These are phyloP conservation scores for Hemisphaericaspora subhashii DNA, from an alignment of 1,139 yeast species.

Conservation along the genomic window DNA sequence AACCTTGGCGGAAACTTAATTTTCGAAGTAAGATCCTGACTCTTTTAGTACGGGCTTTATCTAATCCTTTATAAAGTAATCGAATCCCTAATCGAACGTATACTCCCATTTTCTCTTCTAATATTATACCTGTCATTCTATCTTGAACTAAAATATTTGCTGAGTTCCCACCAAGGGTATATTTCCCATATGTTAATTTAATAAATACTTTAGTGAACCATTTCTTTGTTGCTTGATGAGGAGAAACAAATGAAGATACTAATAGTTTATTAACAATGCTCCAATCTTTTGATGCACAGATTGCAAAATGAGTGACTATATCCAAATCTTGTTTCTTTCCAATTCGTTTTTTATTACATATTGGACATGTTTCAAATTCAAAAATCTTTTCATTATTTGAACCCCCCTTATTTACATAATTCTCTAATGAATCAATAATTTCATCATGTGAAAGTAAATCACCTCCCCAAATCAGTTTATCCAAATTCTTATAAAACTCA, in stretches of 20 bases:
- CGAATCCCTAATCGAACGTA: constrained; percentile 88
- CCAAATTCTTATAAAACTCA: constrained; percentile 43
- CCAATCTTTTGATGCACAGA: constrained; percentile 82
- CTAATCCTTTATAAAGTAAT: constrained; percentile 73
- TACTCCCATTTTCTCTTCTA: constrained; percentile 91
- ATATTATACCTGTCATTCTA: constrained; percentile 77
- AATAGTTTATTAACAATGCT: constrained; percentile 64
- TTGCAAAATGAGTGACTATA: constrained; percentile 80
- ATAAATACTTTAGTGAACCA: constrained; percentile 86
- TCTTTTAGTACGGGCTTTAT: constrained; percentile 52
- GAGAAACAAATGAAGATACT: constrained; percentile 72
- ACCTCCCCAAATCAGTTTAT: constrained; percentile 51
- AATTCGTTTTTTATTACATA: constrained; percentile 65
- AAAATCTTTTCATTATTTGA: constrained; percentile 40
- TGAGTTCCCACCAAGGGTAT: constrained; percentile 83
- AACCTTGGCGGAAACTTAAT: constrained; percentile 79
- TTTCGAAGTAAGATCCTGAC: constrained; percentile 59
- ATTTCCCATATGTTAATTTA: constrained; percentile 85
- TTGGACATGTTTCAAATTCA: constrained; percentile 70
- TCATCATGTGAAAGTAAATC: constrained; percentile 59
- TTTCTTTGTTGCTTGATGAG: constrained; percentile 79
- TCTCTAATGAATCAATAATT: constrained; percentile 55
- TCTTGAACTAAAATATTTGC: constrained; percentile 95
- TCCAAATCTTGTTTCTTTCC: constrained; percentile 60
- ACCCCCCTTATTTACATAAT: constrained; percentile 24